Percentiles rank a stretch among this genome's conserved stretches.
Conservation (phyloP, 2,329 filamentous ascomycete species). For the Aspergillus piperis region DNA sequence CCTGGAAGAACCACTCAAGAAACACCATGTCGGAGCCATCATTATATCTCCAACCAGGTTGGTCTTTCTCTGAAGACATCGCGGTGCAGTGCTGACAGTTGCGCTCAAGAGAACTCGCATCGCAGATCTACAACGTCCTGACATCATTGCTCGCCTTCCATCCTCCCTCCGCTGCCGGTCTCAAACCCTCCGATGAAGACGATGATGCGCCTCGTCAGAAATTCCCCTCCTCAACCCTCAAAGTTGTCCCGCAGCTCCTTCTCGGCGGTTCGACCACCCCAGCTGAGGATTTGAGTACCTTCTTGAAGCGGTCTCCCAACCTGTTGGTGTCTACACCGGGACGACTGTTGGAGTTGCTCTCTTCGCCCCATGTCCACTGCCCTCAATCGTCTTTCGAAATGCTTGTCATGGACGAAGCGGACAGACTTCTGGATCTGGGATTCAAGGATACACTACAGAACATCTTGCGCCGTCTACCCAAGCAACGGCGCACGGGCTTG, state of each 20-base stretch:
- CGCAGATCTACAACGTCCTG: conserved; percentile 84
- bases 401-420: conserved; percentile 91
- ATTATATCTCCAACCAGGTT: conserved; percentile 81
- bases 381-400: conserved; percentile 88
- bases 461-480: conserved; percentile 81
- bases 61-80: conserved; percentile 6
- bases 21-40: conserved; percentile 86
- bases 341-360: conserved; percentile 80
- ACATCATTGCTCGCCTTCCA: conserved; percentile 79
- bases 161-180: conserved; percentile 63
- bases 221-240: conserved; percentile 52
- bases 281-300: conserved; percentile 81
- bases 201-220: conserved; percentile 39
- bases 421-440: conserved; percentile 86
- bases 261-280: conserved; percentile 81
- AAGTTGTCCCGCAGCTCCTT: conserved; percentile 80
- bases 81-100: background rate
- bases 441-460: conserved; percentile 89
- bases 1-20: conserved; percentile 78
- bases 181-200: conserved; percentile 49
- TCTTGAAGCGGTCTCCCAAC: conserved; percentile 82
- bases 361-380: conserved; percentile 83
- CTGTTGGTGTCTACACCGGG: conserved; percentile 89
- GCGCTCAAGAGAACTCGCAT: conserved; percentile 72
- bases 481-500: conserved; percentile 87